phyloP scores from a whole-genome alignment of 225 moss, liverwort and hornwort species.

The Bryum argenteum region DNA sequence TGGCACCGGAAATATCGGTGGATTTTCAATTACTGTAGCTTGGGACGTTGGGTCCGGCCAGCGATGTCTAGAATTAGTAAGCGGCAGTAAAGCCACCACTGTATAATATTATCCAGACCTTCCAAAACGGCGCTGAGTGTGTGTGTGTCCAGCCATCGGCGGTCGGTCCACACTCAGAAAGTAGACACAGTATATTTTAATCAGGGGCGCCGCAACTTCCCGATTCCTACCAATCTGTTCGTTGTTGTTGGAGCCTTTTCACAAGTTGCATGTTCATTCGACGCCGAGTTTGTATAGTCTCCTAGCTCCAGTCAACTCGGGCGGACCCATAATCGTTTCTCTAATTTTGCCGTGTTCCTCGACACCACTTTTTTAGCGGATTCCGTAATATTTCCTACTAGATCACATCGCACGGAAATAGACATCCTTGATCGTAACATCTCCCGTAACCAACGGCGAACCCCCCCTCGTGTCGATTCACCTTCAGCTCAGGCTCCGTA shows the following conservation, averaged over 20 bases:
- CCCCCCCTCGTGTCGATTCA: too few species aligned
- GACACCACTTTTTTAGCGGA: conserved; percentile 7
- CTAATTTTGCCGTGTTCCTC: conserved; percentile 15
- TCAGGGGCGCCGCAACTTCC: conserved; percentile 37
- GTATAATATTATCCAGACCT: background rate
- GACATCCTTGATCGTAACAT: background rate
- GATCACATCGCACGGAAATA: background rate
- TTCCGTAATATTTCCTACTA: conserved; percentile 25
- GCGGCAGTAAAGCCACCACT: background rate
- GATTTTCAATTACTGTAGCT: background rate
- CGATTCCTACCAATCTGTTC: conserved; percentile 2
- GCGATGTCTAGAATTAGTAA: background rate
- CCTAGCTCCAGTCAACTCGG: too few species aligned
- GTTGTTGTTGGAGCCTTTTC: background rate
- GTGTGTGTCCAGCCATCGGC: background rate
- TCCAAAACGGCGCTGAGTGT: background rate
- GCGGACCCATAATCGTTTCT: background rate
- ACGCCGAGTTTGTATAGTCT: conserved; percentile 26
- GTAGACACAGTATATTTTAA: too few species aligned
- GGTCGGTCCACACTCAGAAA: background rate
- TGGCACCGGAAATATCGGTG: background rate
- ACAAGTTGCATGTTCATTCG: conserved; percentile 6
- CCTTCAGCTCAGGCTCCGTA: too few species aligned
- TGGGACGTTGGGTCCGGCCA: background rate
- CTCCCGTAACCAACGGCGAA: background rate